Evolutionary conservation across 208 protist genomes (phyloP), one percentile per base, ranked within the genome.

Genomic region (Porcisia hertigi): DNA sequence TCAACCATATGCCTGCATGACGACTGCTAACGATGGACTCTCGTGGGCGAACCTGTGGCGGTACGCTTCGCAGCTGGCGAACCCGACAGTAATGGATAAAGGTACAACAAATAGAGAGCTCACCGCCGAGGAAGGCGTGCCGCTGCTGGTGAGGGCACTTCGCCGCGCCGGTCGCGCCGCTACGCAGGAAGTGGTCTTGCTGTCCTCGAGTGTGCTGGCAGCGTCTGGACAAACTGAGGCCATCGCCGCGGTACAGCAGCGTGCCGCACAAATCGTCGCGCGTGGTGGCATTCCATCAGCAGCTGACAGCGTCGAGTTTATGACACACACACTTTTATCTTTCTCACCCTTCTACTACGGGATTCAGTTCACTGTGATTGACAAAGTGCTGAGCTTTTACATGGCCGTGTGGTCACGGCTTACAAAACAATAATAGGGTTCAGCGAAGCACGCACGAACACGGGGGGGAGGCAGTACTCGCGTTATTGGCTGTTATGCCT

Each of bases 311-410:
- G 76, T 69, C 11, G 85, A 91, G 73, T 83, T 93, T 25, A 72
- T 92, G 77, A 18, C 49, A 20, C 85, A 73, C 59, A 85, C 71
- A 25, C 47, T 82, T 54, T 62, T 78, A 30, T 87, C 86, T 0
- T 47, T 92, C 18, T 82, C 86, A 1, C 89, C 93, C 8, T 82
- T 97, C 41, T 97, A 88, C 66, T 78, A 78, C 55, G 89, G 81
- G 4, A 41, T 95, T 18, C 80, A 86, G 64, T 88, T 91, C 64
- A 92, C 90, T 0, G 85, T 86, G 63, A 72, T 95, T 6, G 91
- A 95, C 71, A 88, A 88, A 47, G 62, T 93, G 49, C 83, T 97
- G 34, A 82, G 82, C 52, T 97, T 97, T 77, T 97, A 97, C 80
- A 84, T 95, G 84, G 88, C 87, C 2, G 87, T 94, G 30, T 95